Percentiles rank a stretch among this genome's conserved stretches.
Conservation (phyloP, 2,329 filamentous ascomycete genomes). For the Nemania sp. region DNA sequence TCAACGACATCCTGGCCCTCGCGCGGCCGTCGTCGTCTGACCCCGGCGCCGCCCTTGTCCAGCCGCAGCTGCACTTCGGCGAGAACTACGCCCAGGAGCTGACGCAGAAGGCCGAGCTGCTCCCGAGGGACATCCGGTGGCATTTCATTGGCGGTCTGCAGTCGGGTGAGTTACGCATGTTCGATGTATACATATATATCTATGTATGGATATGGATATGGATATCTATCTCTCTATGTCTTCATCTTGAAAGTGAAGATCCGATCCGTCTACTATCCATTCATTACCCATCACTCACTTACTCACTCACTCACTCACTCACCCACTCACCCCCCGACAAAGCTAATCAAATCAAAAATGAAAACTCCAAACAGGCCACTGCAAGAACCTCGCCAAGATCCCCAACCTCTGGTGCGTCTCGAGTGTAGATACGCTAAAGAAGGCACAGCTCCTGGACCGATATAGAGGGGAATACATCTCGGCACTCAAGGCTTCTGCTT, state of each 20-base stretch:
- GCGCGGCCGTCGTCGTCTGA: conserved; percentile 61
- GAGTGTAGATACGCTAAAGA: conserved; percentile 86
- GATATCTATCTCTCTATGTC: too few species aligned
- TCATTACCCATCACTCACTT: not conserved
- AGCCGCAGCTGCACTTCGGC: conserved; percentile 78
- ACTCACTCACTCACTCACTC: too few species aligned
- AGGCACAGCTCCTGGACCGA: conserved; percentile 80
- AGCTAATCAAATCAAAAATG: conserved; percentile 7
- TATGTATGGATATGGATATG: too few species aligned
- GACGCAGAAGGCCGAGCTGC: conserved; percentile 77
- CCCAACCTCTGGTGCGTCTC: conserved; percentile 91
- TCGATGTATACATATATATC: not conserved
- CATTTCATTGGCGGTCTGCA: conserved; percentile 97
- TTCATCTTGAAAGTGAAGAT: too few species aligned
- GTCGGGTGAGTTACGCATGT: conserved; percentile 55
- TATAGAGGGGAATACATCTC: conserved; percentile 66
- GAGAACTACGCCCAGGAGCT: conserved; percentile 97
- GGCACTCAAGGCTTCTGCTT: conserved; percentile 35
- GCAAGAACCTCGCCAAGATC: conserved; percentile 82
- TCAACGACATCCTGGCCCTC: conserved; percentile 84
- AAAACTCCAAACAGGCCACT: conserved; percentile 85
- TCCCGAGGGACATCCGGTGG: conserved; percentile 81
- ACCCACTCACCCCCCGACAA: too few species aligned
- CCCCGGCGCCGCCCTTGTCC: conserved; percentile 49
- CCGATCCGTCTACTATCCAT: too few species aligned